Evolutionary conservation across 1,284 basidiomycete genomes (phyloP), one percentile per base, ranked within the genome.

Genomic region (Sanghuangporus baumii): DNA sequence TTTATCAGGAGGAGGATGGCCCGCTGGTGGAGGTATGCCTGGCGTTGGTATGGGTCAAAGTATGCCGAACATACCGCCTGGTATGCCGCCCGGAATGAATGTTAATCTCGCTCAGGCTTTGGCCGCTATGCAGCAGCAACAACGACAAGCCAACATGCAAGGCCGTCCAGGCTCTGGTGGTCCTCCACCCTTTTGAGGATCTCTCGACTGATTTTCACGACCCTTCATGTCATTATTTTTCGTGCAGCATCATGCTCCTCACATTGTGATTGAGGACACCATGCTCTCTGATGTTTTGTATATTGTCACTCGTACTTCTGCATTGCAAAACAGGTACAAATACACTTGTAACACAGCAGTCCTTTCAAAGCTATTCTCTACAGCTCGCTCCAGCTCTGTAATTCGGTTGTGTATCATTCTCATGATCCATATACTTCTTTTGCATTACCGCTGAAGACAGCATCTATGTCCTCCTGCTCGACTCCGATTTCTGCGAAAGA

Each of bases 401-500:
- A 31, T 31, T 26, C 3, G 26, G 55, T 16, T 14, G 26, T 43
- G n/a, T 6, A 40, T 66, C 9, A 11, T 11, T 57, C 67, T 60
- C 56, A 64, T 8, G 64, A 56, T 9, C 77, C 79, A 66, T 91
- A 93, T 43, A 90, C 81, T 58, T 75, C 78, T 71, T 80, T 75
- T 9, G 90, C 91, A 67, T 90, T 91, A 16, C 74, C 75, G 63
- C 73, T 77, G 71, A 93, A 93, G 41, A 93, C 84, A 31, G 82
- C 86, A 70, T 93, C 86, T 62, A 94, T 79, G 40, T 82, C 86
- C 38, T 87, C 87, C 71, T 89, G 86, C 61, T 91, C 91, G 64
- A 92, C 81, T 6, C 89, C 91, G 36, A 95, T 79, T 74, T 94
- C 91, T n/a, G 89, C 83, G 59, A 94, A 81, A 1, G 86, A 87